These are phyloP conservation scores for Planoprotostelium fungivorum DNA, from an alignment of 78 protist species.

Conservation along the genomic window DNA sequence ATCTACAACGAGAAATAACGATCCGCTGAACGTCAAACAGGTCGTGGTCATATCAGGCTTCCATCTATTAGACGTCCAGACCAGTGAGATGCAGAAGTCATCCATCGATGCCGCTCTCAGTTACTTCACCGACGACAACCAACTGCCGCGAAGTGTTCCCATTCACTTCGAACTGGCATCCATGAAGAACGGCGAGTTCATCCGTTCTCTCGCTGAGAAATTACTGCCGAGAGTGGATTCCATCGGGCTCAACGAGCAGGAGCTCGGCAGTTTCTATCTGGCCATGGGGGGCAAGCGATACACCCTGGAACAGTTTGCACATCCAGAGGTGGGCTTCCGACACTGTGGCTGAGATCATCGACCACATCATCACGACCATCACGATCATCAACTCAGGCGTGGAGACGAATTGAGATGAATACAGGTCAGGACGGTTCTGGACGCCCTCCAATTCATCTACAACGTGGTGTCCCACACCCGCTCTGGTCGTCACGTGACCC, in stretches of 20 bases:
- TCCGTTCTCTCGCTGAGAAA: neutral
- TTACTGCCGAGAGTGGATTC: constrained; percentile 38
- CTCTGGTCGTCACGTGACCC: neutral
- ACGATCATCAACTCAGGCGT: neutral
- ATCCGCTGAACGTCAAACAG: no score
- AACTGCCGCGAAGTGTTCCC: constrained; percentile 9
- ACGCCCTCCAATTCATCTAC: neutral
- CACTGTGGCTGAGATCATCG: no score
- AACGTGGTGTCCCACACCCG: neutral
- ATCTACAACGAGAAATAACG: no score
- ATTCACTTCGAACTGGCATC: constrained; percentile 58
- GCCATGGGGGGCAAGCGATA: constrained; percentile 28
- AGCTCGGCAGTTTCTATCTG: constrained; percentile 32
- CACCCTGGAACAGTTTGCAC: constrained; percentile 23
- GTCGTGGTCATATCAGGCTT: neutral
- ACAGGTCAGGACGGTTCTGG: neutral
- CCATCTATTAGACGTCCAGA: neutral
- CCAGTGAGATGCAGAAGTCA: neutral
- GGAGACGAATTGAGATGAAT: neutral
- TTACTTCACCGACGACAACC: neutral
- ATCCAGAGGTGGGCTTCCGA: constrained; percentile 23
- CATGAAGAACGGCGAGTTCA: neutral
- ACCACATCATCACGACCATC: constrained; percentile 12
- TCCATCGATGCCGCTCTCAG: neutral
- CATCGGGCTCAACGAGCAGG: constrained; percentile 51